Evolutionary conservation across 1,284 basidiomycete genomes (phyloP).

Genomic region (Phlebopus sp.): DNA sequence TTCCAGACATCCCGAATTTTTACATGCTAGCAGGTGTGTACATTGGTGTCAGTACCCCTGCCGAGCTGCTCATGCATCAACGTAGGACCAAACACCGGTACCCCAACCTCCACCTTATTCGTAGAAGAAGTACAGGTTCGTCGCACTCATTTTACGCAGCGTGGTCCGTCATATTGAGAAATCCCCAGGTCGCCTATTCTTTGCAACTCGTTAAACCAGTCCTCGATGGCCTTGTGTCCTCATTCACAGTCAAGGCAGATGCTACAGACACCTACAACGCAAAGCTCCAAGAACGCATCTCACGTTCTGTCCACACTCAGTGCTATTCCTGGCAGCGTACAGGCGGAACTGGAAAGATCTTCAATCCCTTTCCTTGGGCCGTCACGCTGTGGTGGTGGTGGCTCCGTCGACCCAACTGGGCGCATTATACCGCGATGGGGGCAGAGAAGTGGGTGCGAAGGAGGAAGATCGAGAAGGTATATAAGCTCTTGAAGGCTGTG

Average conservation of each 20-base stretch:
- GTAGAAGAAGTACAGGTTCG: slow-evolving; percentile 30
- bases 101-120: slow-evolving; percentile 32
- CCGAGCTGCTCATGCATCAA: background rate
- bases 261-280: slow-evolving; percentile 29
- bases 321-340: slow-evolving; percentile 30
- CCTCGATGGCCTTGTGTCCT: slow-evolving; percentile 22
- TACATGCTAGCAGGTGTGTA: slow-evolving; percentile 29
- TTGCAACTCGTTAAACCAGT: slow-evolving; percentile 32
- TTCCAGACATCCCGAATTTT: slow-evolving; percentile 39
- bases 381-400: slow-evolving; percentile 32
- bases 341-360: slow-evolving; percentile 24
- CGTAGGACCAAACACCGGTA: slow-evolving; percentile 32
- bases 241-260: slow-evolving; percentile 23
- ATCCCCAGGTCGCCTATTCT: slow-evolving; percentile 23
- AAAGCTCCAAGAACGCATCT: slow-evolving; percentile 20
- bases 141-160: background rate
- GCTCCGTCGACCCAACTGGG: slow-evolving; percentile 26
- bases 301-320: slow-evolving; percentile 21
- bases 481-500: slow-evolving; percentile 8
- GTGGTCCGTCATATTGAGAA: background rate
- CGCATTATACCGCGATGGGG: slow-evolving; percentile 20
- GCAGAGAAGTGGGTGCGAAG: slow-evolving; percentile 26
- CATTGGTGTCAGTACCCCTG: background rate
- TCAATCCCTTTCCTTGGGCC: slow-evolving; percentile 29
- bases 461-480: slow-evolving; percentile 5